Evolutionary conservation across 2,329 filamentous ascomycete genomes (phyloP), one percentile per base, ranked within the genome.

Genomic region (Ceratocystis variospora): DNA sequence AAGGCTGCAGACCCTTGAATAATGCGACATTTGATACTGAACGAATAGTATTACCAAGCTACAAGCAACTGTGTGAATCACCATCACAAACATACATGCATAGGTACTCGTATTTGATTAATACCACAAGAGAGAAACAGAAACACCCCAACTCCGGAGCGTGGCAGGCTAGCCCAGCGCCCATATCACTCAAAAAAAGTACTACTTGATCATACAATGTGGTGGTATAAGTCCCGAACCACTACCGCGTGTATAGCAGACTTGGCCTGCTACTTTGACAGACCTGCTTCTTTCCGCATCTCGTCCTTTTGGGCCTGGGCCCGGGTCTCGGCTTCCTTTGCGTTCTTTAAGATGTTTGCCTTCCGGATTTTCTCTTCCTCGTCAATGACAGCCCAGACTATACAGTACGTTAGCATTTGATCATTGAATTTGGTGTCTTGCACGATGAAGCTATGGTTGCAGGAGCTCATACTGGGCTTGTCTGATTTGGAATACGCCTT

Each of bases 401-500:
- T 22, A 41, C 17, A 5, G 4, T 48, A 22, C 45, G 61, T 68
- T 61, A 66, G 37, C 6, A 50, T 1, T 17, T 22, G 4, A 45
- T 5, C 8, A 33, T n/a, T 19, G 5, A 6, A 55, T 45, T 22
- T 19, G 31, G 3, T 3, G 17, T 19, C 10, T 41, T 15, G 10
- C 25, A 22, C 45, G 19, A 17, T 37, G n/a, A 1, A 41, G 48
- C 19, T 22, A 37, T 15, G 59, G 15, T 25, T 53, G 41, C 5
- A 46, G 31, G 19, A 25, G 12, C 62, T 78, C 87, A 68, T 80
- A 96, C 91, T 96, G 55, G 89, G 89, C 78, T 93, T 96, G 73
- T 96, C 87, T 15, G 88, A 94, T 78, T 92, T 95, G 31, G 90
- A 89, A 75, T 92, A 90, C 71, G 93, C 84, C 80, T 96, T 96